Base-by-base conservation (phyloP, 2,329 filamentous ascomycete genomes). In the Venturia nashicola region DNA sequence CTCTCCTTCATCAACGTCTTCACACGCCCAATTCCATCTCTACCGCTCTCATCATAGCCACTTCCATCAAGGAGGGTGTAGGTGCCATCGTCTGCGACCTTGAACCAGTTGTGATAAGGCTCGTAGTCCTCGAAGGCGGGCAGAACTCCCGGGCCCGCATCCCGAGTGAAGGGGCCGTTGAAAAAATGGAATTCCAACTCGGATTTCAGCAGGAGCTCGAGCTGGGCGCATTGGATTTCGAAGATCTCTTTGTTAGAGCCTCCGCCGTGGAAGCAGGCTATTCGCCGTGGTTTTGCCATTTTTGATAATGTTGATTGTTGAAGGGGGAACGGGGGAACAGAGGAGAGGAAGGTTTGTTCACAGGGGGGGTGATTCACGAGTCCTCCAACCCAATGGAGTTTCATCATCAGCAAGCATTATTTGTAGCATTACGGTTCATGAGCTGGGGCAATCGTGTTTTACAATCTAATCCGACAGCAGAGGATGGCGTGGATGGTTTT, bases 61-160 rank as follows among this genome's bases (percentile, higher is more conserved):
- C 64, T 63, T 20, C 61, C 61, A 60, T 57, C 51, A 42, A 42
- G 34, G 9, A 54, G 40, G 7, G 23, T 32, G 18, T 57, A 57
- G 3, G 14, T 23, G 2, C 44, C 64, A 14, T 34, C 57, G 20
- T 42, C 62, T 6, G n/a, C 51, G 6, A 16, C 16, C 20, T 65
- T 64, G 34, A 64, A 55, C 64, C 64, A 65, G 36, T 36, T 43
- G 7, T 55, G 18, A 36, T 61, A 65, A 0, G 64, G 64, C 18
- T 36, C 57, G 62, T 61, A 64, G 42, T 61, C 64, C 27, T 60
- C 61, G 36, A 65, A 65, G 16, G 60, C 32, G 5, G 64, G 64
- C 16, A 65, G 34, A 43, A 65, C 40, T 27, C 64, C 64, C 16
- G 64, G 64, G 20, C 64, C 64, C 20, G 64, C 42, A n/a, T 20